Conservation (phyloP, 176 grass and related monocot genomes). For the Phoenix dactylifera region DNA sequence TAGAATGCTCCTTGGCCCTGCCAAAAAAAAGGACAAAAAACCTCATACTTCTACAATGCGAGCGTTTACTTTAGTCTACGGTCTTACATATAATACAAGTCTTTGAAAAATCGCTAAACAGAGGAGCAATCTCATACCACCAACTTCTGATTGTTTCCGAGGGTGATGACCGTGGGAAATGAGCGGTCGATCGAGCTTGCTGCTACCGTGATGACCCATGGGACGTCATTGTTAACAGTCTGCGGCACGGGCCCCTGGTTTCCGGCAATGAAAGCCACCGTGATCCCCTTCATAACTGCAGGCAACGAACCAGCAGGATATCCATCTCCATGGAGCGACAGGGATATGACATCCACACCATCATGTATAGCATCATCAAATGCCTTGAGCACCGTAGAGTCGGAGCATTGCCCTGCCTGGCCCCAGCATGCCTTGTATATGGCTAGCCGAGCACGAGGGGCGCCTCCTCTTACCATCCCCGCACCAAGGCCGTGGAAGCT, state of each 20-base stretch:
- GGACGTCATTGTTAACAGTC: background rate
- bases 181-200: conserved; percentile 19
- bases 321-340: background rate
- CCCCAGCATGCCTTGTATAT: conserved; percentile 16
- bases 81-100: too few species aligned
- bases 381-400: background rate
- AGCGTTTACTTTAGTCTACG: too few species aligned
- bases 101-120: too few species aligned
- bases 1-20: too few species aligned
- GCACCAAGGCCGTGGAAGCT: background rate
- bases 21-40: too few species aligned
- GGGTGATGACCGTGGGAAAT: conserved; percentile 31
- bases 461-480: background rate
- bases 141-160: conserved; percentile 31
- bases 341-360: conserved; percentile 19
- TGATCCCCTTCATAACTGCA: background rate
- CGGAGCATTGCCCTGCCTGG: background rate
- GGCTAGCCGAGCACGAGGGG: conserved; percentile 18
- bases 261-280: background rate
- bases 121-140: conserved; percentile 10
- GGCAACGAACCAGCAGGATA: background rate
- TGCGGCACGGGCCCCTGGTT: background rate
- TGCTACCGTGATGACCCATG: background rate
- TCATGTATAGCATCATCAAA: conserved; percentile 18
- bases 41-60: too few species aligned